A percentile compares a stretch with the other conserved stretches of the same genome.
Conservation (phyloP, 2,329 filamentous ascomycete genomes). For the Cladobotryum mycophilum region DNA sequence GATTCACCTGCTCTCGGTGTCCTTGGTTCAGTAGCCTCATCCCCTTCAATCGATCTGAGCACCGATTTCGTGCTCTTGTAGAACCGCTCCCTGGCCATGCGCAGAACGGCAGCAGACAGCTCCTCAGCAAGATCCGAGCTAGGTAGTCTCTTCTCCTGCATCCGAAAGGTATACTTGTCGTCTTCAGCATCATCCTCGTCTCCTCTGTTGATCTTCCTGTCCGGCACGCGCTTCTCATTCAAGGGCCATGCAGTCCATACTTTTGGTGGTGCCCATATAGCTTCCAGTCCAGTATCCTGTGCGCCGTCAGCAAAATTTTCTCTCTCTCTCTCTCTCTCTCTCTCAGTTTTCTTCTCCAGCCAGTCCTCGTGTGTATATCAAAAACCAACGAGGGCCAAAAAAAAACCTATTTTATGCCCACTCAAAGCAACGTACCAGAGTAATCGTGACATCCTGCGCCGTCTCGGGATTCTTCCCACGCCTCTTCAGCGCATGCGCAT, state of each 20-base stretch:
- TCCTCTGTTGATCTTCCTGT: constrained; percentile 38
- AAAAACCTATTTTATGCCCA: neutral
- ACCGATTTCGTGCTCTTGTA: constrained; percentile 13
- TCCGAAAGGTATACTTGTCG: constrained; percentile 46
- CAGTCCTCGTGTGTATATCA: neutral
- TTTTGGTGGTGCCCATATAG: constrained; percentile 47
- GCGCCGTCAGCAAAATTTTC: neutral
- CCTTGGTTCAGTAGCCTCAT: neutral
- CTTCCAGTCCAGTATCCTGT: constrained; percentile 25
- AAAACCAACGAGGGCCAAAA: neutral
- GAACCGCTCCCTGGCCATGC: constrained; percentile 62
- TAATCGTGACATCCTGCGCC: constrained; percentile 22
- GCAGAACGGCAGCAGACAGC: constrained; percentile 59
- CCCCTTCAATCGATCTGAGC: constrained; percentile 8
- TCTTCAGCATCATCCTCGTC: constrained; percentile 37
- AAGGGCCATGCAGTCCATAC: constrained; percentile 86
- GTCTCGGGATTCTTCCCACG: constrained; percentile 20
- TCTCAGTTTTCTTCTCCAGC: neutral
- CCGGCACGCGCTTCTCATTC: constrained; percentile 54
- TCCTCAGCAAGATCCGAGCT: constrained; percentile 64
- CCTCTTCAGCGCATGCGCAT: constrained; percentile 62
- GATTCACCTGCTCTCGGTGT: constrained; percentile 1
- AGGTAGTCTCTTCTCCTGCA: constrained; percentile 36
- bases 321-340: neutral
- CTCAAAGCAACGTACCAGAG: constrained; percentile 19